Evolutionary conservation across 805 yeast genomes (phyloP), one percentile per base, ranked within the genome.

Genomic region (Debaryomyces maramus): DNA sequence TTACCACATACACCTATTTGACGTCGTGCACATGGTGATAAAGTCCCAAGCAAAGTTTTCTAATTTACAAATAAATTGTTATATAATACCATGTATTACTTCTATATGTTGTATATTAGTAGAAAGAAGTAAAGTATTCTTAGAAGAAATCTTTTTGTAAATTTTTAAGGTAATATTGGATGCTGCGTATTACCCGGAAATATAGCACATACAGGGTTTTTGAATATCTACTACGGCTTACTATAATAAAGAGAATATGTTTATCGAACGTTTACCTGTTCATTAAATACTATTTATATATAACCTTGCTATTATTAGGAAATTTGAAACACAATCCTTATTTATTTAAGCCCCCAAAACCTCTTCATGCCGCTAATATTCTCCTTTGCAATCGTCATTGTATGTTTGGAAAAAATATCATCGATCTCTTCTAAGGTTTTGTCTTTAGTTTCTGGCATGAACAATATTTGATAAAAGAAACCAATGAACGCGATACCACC

Each of bases 341-440:
- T 8, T 16, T 20, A 29, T 5, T 18, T 21, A 3, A 20, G 11
- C 11, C 38, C 38, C 44, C 40, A 40, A 17, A 40, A 40, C 13
- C 41, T 56, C 47, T 55, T 62, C 51, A 62, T 47, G 38, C 56
- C 56, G 31, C 55, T 52, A 34, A 67, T 37, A 48, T 72, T 72
- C 47, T 59, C 55, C 18, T 50, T 56, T n/a, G 67, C 63, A 32
- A 71, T 41, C 16, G 60, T 55, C 33, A 51, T 36, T 2, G 85
- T 70, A 18, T 79, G 68, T 53, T 65, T 73, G 38, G 70, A 61
- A 65, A 80, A 81, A 34, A 81, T 65, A 36, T 75, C 81, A 54
- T 83, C 88, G 44, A 83, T 77, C 61, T 83, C 88, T 63, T 83
- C 89, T 56, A 83, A 71, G 10, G 88, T 79, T 63, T 75, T 78